A percentile compares a stretch with the other conserved stretches of the same genome.
Conservation (phyloP, 768 basidiomycete species). For the Hortiboletus flavorubellus region DNA sequence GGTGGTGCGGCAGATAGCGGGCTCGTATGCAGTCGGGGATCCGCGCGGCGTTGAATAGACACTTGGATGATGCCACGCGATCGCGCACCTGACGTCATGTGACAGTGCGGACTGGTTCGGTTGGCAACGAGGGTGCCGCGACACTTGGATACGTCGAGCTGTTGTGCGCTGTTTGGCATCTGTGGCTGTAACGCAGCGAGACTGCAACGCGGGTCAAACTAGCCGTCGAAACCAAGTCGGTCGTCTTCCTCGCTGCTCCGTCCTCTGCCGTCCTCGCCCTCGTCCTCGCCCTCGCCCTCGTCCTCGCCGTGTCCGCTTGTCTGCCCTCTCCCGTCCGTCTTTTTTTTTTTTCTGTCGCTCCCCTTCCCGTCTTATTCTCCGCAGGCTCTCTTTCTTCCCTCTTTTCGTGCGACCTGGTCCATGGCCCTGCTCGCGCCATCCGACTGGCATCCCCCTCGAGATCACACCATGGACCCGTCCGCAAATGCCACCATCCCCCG, state of each 20-base stretch:
- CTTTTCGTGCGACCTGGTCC: slow-evolving; percentile 27
- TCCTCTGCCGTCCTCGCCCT: no score
- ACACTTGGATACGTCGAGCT: not conserved
- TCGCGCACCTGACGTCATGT: not conserved
- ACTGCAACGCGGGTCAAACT: not conserved
- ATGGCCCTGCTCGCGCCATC: slow-evolving; percentile 79
- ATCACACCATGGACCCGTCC: slow-evolving; percentile 59
- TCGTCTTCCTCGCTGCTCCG: no score
- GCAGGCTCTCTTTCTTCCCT: not conserved
- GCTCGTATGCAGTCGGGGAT: slow-evolving; percentile 30
- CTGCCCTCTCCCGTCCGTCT: not conserved
- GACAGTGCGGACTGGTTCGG: not conserved
- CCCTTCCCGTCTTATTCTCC: not conserved
- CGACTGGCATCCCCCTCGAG: slow-evolving; percentile 71
- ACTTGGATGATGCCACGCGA: no score
- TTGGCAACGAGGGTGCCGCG: not conserved
- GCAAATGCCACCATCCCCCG: slow-evolving; percentile 44
- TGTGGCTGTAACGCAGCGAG: slow-evolving; percentile 13
- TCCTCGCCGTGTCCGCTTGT: not conserved
- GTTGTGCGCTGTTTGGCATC: slow-evolving; percentile 15
- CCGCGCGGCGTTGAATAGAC: no score
- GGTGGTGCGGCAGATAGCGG: slow-evolving; percentile 39
- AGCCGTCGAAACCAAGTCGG: no score
- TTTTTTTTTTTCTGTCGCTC: not conserved
- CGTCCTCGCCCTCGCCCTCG: no score